A percentile compares a stretch with the other conserved stretches of the same genome.
Conservation (phyloP, 129 eudicot genomes). For the Pseudognaphalium luteoalbum region DNA sequence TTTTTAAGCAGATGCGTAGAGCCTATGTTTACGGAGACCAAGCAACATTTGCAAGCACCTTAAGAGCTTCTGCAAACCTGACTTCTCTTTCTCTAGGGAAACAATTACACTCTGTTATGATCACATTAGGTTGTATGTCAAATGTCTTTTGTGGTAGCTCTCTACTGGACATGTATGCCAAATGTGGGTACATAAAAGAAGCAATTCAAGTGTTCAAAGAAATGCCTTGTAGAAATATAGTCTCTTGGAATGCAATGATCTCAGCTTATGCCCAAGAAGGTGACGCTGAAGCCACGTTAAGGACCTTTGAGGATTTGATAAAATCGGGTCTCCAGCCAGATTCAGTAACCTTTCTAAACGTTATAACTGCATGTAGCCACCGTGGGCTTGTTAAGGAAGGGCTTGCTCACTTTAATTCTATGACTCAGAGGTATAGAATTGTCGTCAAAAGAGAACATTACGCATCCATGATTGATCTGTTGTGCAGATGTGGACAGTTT, state of each 20-base stretch:
- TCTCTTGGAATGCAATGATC: constrained; percentile 80
- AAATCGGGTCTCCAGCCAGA: constrained; percentile 63
- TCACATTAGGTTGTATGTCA: constrained; percentile 57
- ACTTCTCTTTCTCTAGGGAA: constrained; percentile 71
- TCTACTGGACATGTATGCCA: constrained; percentile 79
- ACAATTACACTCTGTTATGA: constrained; percentile 62
- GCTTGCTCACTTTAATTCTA: constrained; percentile 44
- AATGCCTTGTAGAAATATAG: constrained; percentile 70
- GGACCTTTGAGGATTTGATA: constrained; percentile 56
- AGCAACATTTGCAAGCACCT: constrained; percentile 74
- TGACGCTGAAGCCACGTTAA: constrained; percentile 67
- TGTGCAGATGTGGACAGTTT: constrained; percentile 73
- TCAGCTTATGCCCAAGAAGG: constrained; percentile 84
- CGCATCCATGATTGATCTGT: constrained; percentile 62
- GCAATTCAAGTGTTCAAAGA: constrained; percentile 56
- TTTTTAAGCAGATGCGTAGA: constrained; percentile 66
- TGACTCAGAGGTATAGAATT: constrained; percentile 46
- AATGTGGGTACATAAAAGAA: constrained; percentile 71
- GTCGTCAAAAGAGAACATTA: constrained; percentile 68
- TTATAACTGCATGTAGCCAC: constrained; percentile 76
- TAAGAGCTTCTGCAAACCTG: constrained; percentile 67
- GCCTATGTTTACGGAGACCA: constrained; percentile 53
- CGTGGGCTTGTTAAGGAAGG: constrained; percentile 77
- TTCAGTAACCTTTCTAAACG: constrained; percentile 62
- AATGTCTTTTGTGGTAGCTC: constrained; percentile 79